Evolutionary conservation across 1,284 basidiomycete species (phyloP).

Genomic region (Irpex lacteus): DNA sequence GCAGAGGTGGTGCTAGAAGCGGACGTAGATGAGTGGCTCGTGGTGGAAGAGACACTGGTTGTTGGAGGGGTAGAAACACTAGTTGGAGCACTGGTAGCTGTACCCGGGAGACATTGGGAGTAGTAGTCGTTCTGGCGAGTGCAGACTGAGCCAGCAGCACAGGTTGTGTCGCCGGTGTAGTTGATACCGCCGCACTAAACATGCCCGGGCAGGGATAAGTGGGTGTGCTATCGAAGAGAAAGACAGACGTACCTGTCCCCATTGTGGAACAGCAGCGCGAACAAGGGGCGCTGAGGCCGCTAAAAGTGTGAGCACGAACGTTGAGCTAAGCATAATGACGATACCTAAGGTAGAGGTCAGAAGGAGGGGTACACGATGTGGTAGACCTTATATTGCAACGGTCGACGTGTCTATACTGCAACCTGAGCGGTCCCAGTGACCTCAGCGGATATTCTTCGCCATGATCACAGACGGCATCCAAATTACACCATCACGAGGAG

Average conservation of each 20-base stretch:
- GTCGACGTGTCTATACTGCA: not conserved
- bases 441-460: not conserved
- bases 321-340: not conserved
- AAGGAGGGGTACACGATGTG: not conserved
- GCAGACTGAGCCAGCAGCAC: not conserved
- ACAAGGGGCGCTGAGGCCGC: conserved; percentile 22
- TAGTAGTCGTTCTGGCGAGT: not conserved
- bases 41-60: conserved; percentile 20
- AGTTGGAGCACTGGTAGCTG: conserved; percentile 15
- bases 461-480: not conserved
- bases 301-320: conserved; percentile 18
- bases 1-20: conserved; percentile 22
- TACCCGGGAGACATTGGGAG: conserved; percentile 35
- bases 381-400: not conserved
- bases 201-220: not conserved
- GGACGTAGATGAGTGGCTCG: conserved; percentile 25
- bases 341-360: not conserved
- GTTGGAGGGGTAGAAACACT: conserved; percentile 6
- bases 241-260: conserved; percentile 24
- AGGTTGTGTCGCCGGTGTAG: conserved; percentile 29
- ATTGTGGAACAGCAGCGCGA: conserved; percentile 22
- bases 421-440: not conserved
- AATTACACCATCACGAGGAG: not conserved
- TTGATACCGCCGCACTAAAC: conserved; percentile 32
- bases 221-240: not conserved